A percentile compares a stretch with the other conserved stretches of the same genome.
Evolutionary conservation across 2,329 filamentous ascomycete species (phyloP).

Genomic region (Claviceps sp.): DNA sequence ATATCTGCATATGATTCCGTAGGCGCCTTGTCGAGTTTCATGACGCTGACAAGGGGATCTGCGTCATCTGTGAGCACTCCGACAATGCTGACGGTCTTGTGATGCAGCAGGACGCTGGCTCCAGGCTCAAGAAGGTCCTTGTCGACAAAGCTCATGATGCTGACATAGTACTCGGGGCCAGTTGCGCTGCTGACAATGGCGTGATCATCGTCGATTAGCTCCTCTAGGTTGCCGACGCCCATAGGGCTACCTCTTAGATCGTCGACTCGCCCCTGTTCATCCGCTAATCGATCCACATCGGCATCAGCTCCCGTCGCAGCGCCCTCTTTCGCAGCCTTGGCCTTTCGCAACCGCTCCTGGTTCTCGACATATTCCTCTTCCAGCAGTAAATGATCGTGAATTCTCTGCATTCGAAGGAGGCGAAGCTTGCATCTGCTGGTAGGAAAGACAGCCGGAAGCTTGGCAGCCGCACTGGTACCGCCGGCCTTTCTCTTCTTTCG

Average conservation of each 20-base stretch:
- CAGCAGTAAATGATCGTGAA: constrained; percentile 91
- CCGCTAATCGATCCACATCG: constrained; percentile 69
- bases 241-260: constrained; percentile 98
- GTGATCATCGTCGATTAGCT: constrained; percentile 98
- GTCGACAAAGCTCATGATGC: constrained; percentile 99
- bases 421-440: constrained; percentile 96
- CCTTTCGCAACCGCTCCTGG: constrained; percentile 87
- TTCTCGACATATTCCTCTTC: constrained; percentile 99
- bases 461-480: constrained; percentile 85
- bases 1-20: constrained; percentile 98
- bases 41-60: constrained; percentile 89
- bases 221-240: constrained; percentile 94
- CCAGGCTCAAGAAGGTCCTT: constrained; percentile 96
- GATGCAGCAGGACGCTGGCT: constrained; percentile 85
- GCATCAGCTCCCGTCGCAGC: constrained; percentile 58
- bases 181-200: constrained; percentile 97
- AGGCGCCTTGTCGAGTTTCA: constrained; percentile 98
- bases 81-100: constrained; percentile 96
- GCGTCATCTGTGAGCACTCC: constrained; percentile 94
- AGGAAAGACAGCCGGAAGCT: constrained; percentile 86
- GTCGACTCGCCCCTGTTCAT: constrained; percentile 88
- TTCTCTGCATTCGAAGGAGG: constrained; percentile 93
- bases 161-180: constrained; percentile 96
- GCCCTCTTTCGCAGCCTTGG: constrained; percentile 67
- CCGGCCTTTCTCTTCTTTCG: constrained; percentile 97